phyloP scores from a whole-genome alignment of 2,329 filamentous ascomycete species.

The Metarhizium album region DNA sequence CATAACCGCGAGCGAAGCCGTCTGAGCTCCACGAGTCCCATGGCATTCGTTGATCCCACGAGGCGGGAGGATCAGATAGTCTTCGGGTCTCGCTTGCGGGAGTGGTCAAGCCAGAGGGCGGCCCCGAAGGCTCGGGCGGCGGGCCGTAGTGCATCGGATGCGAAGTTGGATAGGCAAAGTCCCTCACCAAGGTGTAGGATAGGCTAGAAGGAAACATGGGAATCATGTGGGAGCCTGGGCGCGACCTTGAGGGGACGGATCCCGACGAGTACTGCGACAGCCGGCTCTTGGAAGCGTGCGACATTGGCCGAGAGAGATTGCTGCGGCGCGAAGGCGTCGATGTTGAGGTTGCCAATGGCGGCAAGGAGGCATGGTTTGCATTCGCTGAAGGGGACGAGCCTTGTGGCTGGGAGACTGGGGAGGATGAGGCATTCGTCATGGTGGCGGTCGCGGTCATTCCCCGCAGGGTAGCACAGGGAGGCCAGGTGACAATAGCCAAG shows the following conservation, averaged over 20 bases:
- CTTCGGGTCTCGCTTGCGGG: slow-evolving; percentile 70
- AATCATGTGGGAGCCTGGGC: slow-evolving; percentile 72
- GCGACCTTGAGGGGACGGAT: slow-evolving; percentile 59
- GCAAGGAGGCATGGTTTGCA: slow-evolving; percentile 42
- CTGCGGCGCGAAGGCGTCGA: slow-evolving; percentile 48
- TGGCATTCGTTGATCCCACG: slow-evolving; percentile 60
- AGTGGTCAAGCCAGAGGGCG: slow-evolving; percentile 72
- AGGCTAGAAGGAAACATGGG: slow-evolving; percentile 78
- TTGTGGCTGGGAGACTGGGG: slow-evolving; percentile 41
- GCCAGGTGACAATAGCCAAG: neutral
- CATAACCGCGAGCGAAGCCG: slow-evolving; percentile 50
- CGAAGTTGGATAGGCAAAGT: slow-evolving; percentile 79
- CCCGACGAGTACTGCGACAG: slow-evolving; percentile 73
- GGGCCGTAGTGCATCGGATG: slow-evolving; percentile 92
- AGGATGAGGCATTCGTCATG: slow-evolving; percentile 47
- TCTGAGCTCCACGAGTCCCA: slow-evolving; percentile 47
- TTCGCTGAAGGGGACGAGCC: slow-evolving; percentile 35
- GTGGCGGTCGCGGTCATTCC: slow-evolving; percentile 34
- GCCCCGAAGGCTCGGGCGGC: slow-evolving; percentile 59
- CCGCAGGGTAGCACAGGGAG: slow-evolving; percentile 7
- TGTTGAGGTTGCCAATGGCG: slow-evolving; percentile 39
- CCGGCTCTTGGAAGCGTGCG: slow-evolving; percentile 69
- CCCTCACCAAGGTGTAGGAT: slow-evolving; percentile 79
- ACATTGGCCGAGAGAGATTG: slow-evolving; percentile 53
- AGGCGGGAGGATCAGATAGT: slow-evolving; percentile 69